Evolutionary conservation across 352 stramenopile genomes (phyloP), one percentile per base, ranked within the genome.

Genomic region (Peronospora farinosa): DNA sequence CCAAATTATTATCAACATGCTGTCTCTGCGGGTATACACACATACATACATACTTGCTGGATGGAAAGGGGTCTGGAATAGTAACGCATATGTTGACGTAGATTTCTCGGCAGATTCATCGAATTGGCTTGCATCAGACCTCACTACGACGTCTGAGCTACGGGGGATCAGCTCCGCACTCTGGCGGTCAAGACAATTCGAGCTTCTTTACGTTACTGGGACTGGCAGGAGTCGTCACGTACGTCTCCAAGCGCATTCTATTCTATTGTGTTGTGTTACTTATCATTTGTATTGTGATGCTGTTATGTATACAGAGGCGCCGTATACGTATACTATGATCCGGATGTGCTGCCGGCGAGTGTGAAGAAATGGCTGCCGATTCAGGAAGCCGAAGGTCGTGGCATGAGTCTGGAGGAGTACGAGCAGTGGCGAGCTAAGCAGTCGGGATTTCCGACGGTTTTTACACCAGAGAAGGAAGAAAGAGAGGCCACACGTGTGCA

Each of bases 361-460:
- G 64, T 93, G 48, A 88, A 88, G 63, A 82, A 79, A 47, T 87
- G 67, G 49, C 60, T 92, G 36, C 78, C 77, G 39, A 93, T 93
- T 53, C 74, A 93, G 48, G 80, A 89, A 38, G 74, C 74, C 0
- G 71, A 87, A 43, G 83, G 83, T 39, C 78, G 88, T 41, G 80
- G 74, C 49, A 93, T 93, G 83, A 92, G 74, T 52, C 67, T 88
- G 31, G 83, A 92, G 50, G 83, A 93, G 59, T 93, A 93, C 50
- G 83, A 93, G 39, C 63, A 84, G 41, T 93, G 83, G 83, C 83
- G 83, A 13, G 78, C 80, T 3, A 72, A 84, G 51, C 83, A 93
- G 53, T 63, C 64, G 0, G 72, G 70, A 5, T 84, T 75, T 37
- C 67, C 67, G 10, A 63, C 51, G 0, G 40, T 54, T 7, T 21